Evolutionary conservation across 768 basidiomycete genomes (phyloP), one percentile per base, ranked within the genome.

Genomic region (Cystobasidium onofrii): DNA sequence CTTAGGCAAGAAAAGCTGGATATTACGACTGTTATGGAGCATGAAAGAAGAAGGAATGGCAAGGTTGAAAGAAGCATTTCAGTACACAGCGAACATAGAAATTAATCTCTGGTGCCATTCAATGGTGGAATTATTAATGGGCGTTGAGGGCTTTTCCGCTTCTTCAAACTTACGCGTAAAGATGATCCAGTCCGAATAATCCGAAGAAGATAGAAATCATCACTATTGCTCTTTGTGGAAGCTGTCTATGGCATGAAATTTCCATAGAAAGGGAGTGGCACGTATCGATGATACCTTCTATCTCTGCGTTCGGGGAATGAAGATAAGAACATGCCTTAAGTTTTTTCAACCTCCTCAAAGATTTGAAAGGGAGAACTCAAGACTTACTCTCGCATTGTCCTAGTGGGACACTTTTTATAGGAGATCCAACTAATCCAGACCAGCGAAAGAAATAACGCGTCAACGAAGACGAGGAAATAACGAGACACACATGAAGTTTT

Each of bases 1-100:
- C 33, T 60, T 60, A 29, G 57, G 57, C 33, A 60, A 20, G 57
- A 60, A 60, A 29, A 60, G 57, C 20, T 60, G 57, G 15, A 60
- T 12, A 60, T 60, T 60, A 4, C 57, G 57, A 60, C 57, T 60
- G 2, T 12, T 6, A 39, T 39, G 10, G 13, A 60, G 15, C 31
- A 6, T 60, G 46, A 39, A 15, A 39, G 39, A n/a, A n/a, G n/a
- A n/a, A n/a, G n/a, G n/a, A n/a, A n/a, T n/a, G n/a, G n/a, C n/a
- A n/a, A n/a, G n/a, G n/a, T n/a, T n/a, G n/a, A n/a, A n/a, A n/a
- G n/a, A n/a, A n/a, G n/a, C n/a, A n/a, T n/a, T n/a, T n/a, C n/a
- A n/a, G n/a, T n/a, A n/a, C n/a, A n/a, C n/a, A n/a, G n/a, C n/a
- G n/a, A n/a, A n/a, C n/a, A n/a, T n/a, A n/a, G n/a, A n/a, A n/a